Evolutionary conservation across 306 rosid species (phyloP), one percentile per base, ranked within the genome.

Genomic region (Prunus mume): DNA sequence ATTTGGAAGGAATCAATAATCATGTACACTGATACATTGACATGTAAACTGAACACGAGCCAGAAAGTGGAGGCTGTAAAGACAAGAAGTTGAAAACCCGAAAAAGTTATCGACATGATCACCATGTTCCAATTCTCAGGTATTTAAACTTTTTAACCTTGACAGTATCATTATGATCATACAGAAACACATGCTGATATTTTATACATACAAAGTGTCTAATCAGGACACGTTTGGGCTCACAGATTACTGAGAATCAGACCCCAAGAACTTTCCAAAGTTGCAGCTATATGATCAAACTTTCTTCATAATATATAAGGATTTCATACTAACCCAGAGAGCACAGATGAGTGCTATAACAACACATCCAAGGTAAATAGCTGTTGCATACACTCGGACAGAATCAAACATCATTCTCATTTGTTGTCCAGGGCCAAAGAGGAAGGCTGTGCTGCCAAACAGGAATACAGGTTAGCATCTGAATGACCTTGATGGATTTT

Each of bases 381-480:
- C 88, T 25, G 99, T 89, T 47, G 99, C 97, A 83, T 79, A 86
- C 20, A 84, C 46, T 47, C 99, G 97, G 72, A 79, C 90, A 69
- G 91, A 82, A 64, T 95, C 97, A 83, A 95, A 89, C 99, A 95
- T 95, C 95, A 95, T 87, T 83, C 73, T 68, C 27, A 90, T 52
- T 78, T 95, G 99, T 82, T 78, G 90, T 58, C 66, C 80, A 54
- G 91, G 88, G 81, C 99, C 99, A 71, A 92, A 76, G 66, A 95
- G 97, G 88, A 95, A 92, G 65, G 87, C 97, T 84, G 99, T 95
- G 87, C 99, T 95, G 99, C 82, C 90, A 85, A 73, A 88, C 32
- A 76, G 74, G 74, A 76, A 85, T 75, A 71, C 69, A 76, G 68
- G 63, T 81, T 67, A 69, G 80, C 74, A 65, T 67, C 55, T 72